A percentile compares a stretch with the other conserved stretches of the same genome.
These are phyloP conservation scores for Prototheca wickerhamii DNA, from an alignment of 163 green algal species.

Conservation along the genomic window DNA sequence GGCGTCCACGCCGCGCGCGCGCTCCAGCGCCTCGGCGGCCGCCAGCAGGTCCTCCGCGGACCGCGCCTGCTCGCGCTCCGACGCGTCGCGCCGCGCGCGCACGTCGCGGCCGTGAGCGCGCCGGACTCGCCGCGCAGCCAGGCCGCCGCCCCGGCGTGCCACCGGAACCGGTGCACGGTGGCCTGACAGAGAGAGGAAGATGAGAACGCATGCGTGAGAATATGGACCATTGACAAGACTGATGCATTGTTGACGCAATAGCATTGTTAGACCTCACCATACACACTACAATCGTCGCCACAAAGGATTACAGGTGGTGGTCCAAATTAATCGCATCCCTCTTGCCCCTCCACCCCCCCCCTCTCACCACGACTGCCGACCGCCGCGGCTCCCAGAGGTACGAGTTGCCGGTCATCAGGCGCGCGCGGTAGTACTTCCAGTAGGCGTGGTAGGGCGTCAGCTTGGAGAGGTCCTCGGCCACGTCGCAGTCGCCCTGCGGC, in stretches of 20 bases:
- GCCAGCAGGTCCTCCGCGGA: background rate
- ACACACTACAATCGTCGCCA: no score
- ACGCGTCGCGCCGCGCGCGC: background rate
- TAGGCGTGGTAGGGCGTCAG: slow-evolving; percentile 21
- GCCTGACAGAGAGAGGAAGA: background rate
- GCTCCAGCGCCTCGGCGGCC: background rate
- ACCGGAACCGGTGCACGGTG: slow-evolving; percentile 7
- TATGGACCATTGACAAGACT: no score
- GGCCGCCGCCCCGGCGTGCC: background rate
- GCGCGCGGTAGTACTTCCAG: slow-evolving; percentile 16
- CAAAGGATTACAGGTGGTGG: background rate
- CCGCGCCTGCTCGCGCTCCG: background rate
- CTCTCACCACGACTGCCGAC: background rate
- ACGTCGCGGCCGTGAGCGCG: background rate
- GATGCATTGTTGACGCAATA: no score
- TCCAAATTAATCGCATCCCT: background rate
- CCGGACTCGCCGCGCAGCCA: background rate
- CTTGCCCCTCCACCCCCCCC: background rate
- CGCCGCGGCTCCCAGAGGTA: slow-evolving; percentile 14
- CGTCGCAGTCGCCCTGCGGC: background rate
- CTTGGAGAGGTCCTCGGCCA: slow-evolving; percentile 7
- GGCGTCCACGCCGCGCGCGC: no score
- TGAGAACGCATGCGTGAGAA: no score
- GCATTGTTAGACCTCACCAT: no score
- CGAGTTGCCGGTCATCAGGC: slow-evolving; percentile 12